A percentile compares a stretch with the other conserved stretches of the same genome.
phyloP scores from a whole-genome alignment of 179 eudicot species.

The Patellifolia procumbens region DNA sequence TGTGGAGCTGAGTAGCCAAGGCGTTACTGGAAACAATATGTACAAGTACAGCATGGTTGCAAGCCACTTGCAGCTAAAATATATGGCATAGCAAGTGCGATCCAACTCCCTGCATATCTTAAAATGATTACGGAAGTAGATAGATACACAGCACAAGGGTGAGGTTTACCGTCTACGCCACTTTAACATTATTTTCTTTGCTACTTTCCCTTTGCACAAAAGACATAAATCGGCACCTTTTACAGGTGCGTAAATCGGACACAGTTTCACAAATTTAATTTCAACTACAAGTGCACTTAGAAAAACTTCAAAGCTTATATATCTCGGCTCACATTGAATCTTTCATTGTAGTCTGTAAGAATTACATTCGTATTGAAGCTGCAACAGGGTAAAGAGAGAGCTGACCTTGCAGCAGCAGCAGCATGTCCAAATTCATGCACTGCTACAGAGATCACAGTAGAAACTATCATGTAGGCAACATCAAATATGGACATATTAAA shows the following conservation, averaged over 20 bases:
- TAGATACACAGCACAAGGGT: background rate
- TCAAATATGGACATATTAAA: constrained; percentile 49
- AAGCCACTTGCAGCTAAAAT: no score
- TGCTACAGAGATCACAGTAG: constrained; percentile 62
- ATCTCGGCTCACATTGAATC: background rate
- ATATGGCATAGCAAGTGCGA: no score
- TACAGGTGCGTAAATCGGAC: background rate
- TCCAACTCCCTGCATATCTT: no score
- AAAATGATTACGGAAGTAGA: background rate
- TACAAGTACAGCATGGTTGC: no score
- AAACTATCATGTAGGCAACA: constrained; percentile 55
- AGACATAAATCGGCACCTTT: background rate
- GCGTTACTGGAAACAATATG: no score
- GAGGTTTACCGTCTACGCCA: background rate
- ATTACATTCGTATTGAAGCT: constrained; percentile 11
- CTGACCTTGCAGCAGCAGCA: constrained; percentile 93
- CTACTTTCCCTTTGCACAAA: background rate
- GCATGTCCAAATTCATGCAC: constrained; percentile 97
- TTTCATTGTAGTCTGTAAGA: background rate
- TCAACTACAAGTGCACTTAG: background rate
- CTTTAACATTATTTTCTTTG: background rate
- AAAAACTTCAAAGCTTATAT: background rate
- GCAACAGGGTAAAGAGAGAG: constrained; percentile 15
- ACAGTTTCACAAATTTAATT: background rate
- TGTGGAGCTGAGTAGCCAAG: no score